Evolutionary conservation across 306 rosid species (phyloP).

Genomic region (Corylus avellana): DNA sequence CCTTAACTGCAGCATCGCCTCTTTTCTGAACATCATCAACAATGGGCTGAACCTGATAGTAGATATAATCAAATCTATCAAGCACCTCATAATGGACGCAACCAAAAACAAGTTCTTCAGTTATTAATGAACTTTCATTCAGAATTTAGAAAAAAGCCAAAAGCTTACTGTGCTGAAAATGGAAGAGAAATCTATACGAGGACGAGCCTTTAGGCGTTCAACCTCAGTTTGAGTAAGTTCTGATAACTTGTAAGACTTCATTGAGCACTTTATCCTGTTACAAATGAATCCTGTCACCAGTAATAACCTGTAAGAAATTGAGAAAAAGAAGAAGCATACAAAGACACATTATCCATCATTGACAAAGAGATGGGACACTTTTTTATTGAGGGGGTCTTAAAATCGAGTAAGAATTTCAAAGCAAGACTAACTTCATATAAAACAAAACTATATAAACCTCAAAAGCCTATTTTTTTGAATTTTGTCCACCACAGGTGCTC

Average conservation of each 20-base stretch:
- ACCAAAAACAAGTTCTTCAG: background rate
- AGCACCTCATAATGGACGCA: slow-evolving; percentile 5
- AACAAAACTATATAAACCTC: background rate
- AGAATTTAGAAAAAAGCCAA: background rate
- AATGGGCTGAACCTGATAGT: slow-evolving; percentile 81
- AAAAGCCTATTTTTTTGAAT: background rate
- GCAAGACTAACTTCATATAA: background rate
- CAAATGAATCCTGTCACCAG: slow-evolving; percentile 35
- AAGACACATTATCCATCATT: background rate
- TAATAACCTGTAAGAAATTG: slow-evolving; percentile 4
- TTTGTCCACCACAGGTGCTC: background rate
- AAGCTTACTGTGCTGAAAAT: slow-evolving; percentile 67
- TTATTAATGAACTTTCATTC: background rate
- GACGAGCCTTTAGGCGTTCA: slow-evolving; percentile 80
- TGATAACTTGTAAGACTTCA: slow-evolving; percentile 79
- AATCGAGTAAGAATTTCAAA: background rate
- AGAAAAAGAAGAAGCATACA: background rate
- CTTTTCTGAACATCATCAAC: slow-evolving; percentile 77
- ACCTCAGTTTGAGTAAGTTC: slow-evolving; percentile 62
- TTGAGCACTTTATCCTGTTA: slow-evolving; percentile 47
- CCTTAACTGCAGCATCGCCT: slow-evolving; percentile 86
- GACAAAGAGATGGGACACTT: background rate
- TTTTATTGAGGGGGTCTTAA: background rate
- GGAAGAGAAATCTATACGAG: slow-evolving; percentile 87
- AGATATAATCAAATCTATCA: background rate